phyloP scores from a whole-genome alignment of 2,329 filamentous ascomycete genomes.

The Exophiala dermatitidis region DNA sequence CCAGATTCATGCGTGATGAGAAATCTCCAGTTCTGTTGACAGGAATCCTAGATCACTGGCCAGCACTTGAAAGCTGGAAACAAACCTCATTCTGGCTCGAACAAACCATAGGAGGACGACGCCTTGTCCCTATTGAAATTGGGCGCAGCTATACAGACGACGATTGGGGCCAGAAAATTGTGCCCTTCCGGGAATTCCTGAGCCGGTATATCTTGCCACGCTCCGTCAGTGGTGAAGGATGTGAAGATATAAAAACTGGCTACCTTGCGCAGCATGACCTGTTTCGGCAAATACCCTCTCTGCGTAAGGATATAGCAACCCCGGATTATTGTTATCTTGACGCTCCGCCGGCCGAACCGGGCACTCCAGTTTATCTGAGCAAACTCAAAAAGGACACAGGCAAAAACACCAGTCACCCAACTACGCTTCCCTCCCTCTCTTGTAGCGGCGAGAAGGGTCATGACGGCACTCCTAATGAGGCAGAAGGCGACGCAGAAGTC shows the following conservation, averaged over 20 bases:
- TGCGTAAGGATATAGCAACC: slow-evolving; percentile 67
- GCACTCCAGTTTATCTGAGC: slow-evolving; percentile 40
- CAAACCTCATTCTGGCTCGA: slow-evolving; percentile 66
- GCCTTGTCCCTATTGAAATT: slow-evolving; percentile 79
- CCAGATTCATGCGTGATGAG: slow-evolving; percentile 48
- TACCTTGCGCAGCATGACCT: slow-evolving; percentile 93
- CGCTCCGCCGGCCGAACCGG: slow-evolving; percentile 51
- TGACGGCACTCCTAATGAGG: slow-evolving; percentile 21
- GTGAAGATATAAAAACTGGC: slow-evolving; percentile 43
- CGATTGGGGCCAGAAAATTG: slow-evolving; percentile 74
- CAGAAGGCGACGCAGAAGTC: slow-evolving; percentile 33
- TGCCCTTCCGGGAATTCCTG: slow-evolving; percentile 68
- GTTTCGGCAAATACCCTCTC: slow-evolving; percentile 68
- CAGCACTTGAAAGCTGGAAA: slow-evolving; percentile 69
- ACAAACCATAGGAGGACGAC: slow-evolving; percentile 65
- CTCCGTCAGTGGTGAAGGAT: not conserved
- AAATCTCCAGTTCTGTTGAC: slow-evolving; percentile 62
- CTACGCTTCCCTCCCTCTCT: slow-evolving; percentile 20
- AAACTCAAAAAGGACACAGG: slow-evolving; percentile 25
- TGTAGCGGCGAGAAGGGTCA: not conserved
- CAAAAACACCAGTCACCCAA: slow-evolving; percentile 10
- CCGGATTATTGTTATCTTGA: slow-evolving; percentile 79
- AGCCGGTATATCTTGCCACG: slow-evolving; percentile 49
- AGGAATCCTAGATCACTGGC: slow-evolving; percentile 62
- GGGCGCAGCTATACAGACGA: slow-evolving; percentile 82